Base-by-base conservation (phyloP, 768 basidiomycete species). In the Hygrocybe coccinea region DNA sequence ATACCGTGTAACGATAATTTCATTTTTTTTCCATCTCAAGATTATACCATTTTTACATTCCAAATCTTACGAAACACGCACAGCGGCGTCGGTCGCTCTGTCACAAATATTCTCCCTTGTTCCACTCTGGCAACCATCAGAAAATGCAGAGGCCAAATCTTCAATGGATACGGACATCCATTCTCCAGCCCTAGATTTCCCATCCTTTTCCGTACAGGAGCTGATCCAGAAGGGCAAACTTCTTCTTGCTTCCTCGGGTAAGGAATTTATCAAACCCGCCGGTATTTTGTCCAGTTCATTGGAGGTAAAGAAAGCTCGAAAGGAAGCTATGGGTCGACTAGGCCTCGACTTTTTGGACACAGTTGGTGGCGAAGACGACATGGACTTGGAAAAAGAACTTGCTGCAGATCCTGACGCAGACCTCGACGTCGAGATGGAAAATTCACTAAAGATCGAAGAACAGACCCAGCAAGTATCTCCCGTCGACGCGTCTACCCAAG, bases 31-130 rank as follows among this genome's bases (percentile, higher is more conserved):
- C 43, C 35, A 17, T 52, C 10, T 22, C 36, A 50, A 97, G 89
- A 87, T 99, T 62, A 74, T 97, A 11, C 97, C 97, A 4, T 93
- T 81, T 67, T 77, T 98, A 1, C 89, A 90, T 66, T 94, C 92
- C 38, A 91, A 89, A 73, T 89, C 87, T n/a, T 85, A 84, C 59
- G 97, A 99, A 56, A 93, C 95, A 2, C 83, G 97, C 43, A 82
- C 85, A 2, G 93, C 97, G 0, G 92, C 93, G 0, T 91, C 94
- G 0, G 80, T 84, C 54, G 90, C 97, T 1, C 77, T 98, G 43
- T 91, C 91, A 0, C 85, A 91, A 50, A 90, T 98, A 56, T 94
- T 89, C 60, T 77, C 85, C 5, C 78, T 88, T 14, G 85, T 94
- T 1, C 95, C 95, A 0, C 75, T 82, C 60, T 95, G 94, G 86